Evolutionary conservation across 2,329 filamentous ascomycete genomes (phyloP), one percentile per base, ranked within the genome.

Genomic region (Cladosporium sp.): DNA sequence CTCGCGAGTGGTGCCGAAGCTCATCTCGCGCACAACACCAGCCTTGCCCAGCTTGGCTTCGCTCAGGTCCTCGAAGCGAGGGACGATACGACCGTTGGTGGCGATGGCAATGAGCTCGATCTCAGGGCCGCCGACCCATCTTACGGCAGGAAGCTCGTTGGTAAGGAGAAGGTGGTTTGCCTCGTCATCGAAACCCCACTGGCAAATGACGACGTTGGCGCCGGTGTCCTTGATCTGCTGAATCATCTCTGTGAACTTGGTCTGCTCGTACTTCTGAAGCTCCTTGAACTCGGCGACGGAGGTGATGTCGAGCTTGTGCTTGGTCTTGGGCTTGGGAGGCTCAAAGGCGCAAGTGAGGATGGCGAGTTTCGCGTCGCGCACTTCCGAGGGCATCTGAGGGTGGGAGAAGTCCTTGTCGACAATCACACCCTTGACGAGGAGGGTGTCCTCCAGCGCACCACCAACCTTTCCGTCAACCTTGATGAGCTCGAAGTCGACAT

Each of bases 371-470:
- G 93, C 94, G 72, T 98, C 90, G 62, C 78, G 81, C 57, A 98
- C 92, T 72, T 96, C 90, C 43, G 86, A 88, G 9, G 93, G 93
- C 93, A 98, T 98, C 75, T 98, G 93, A 11, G 93, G 93, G 71
- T 98, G 93, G 30, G 93, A 97, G 72, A 98, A 98, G 75, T 98
- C 94, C 78, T 98, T 98, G 81, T 98, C 93, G 69, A 98, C 82
- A 69, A 98, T 95, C 58, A 98, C 93, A 69, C 93, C 93, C 75
- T 97, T 94, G 61, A 98, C 92, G 38, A 98, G 83, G 25, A 97
- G 74, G 5, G 91, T 88, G 71, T 98, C 93, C 71, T 97, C 92
- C 15, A 98, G 79, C 22, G 92, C 74, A 53, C 94, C 93, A 61
- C 93, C 93, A 30, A 97, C 90, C 78, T 98, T 98, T 63, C 93